Evolutionary conservation across 768 basidiomycete genomes (phyloP).

Genomic region (Suillus luteus): DNA sequence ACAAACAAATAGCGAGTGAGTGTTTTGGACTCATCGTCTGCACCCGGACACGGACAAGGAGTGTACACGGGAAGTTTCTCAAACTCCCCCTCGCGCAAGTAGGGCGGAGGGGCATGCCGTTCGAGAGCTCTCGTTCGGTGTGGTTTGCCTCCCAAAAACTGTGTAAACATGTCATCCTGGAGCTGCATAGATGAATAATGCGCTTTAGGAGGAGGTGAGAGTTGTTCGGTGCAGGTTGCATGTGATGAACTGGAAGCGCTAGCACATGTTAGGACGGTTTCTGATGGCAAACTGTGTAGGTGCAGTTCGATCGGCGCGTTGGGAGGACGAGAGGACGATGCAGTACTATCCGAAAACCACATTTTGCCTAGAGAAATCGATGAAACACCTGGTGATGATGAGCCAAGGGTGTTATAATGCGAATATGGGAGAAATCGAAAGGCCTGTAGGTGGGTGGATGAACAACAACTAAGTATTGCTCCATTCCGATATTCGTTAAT

Average conservation of each 20-base stretch:
- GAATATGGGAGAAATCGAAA: not conserved
- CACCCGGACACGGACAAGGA: conserved; percentile 19
- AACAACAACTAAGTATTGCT: not conserved
- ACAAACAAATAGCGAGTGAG: conserved; percentile 63
- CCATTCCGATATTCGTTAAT: not conserved
- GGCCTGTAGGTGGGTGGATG: not conserved
- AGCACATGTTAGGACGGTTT: conserved; percentile 19
- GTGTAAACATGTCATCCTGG: conserved; percentile 31
- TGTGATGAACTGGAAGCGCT: conserved; percentile 15
- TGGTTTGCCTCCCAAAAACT: conserved; percentile 34
- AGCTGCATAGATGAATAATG: conserved; percentile 30
- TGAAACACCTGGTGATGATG: conserved; percentile 10
- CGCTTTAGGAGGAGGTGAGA: conserved; percentile 21
- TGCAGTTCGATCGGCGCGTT: conserved; percentile 27
- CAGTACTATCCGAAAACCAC: conserved; percentile 12
- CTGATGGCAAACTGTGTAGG: conserved; percentile 24
- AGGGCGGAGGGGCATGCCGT: conserved; percentile 40
- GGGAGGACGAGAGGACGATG: conserved; percentile 13
- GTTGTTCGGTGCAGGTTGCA: not conserved
- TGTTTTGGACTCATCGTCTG: conserved; percentile 50
- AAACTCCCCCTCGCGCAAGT: conserved; percentile 42
- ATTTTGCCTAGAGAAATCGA: conserved; percentile 21
- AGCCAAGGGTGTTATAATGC: not conserved
- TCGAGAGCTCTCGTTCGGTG: conserved; percentile 27
- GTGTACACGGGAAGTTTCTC: conserved; percentile 31